Base-by-base conservation (phyloP, 495 filamentous ascomycete species). In the Copromyces sp. region DNA sequence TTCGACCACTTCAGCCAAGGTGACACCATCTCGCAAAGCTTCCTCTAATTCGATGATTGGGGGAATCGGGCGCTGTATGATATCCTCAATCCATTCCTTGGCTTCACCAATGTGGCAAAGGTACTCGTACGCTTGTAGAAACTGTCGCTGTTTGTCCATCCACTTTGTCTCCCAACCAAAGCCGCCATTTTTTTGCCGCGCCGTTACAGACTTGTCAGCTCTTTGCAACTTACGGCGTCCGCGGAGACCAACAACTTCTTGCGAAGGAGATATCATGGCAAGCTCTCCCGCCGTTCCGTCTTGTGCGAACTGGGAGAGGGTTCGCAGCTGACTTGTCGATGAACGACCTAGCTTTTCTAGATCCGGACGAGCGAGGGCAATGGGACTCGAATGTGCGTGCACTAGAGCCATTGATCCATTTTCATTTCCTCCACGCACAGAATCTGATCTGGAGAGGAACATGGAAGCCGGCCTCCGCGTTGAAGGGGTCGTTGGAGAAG, bases 101-200 rank as follows among this genome's bases (percentile, higher is more conserved):
- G 96, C 96, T 86, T 99, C 96, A 76, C 96, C 96, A 77, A 99
- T 98, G 78, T 99, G 96, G 78, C 96, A 99, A 47, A 99, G 89
- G 78, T 99, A 99, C 80, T 99, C 96, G 78, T 99, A 99, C 11
- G 96, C 96, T 81, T 97, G 94, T 41, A 98, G 84, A 78, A 97
- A 98, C 78, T 98, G 94, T 69, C 96, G 88, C 79, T 98, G 93
- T 79, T 95, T 94, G 80, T 99, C 96, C 94, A 99, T 98, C 96
- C 95, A 98, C 77, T 93, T 97, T 59, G 93, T 89, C 71, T 90
- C 91, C 91, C 93, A 98, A 70, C 90, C 84, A 84, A 83, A 90
- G 79, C 79, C 82, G 81, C 81, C 85, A 78, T 75, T 82, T 77
- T 82, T 86, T 72, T 78, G 87, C 6, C 83, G 83, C 72, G 79